Base-by-base conservation (phyloP, 2,329 filamentous ascomycete genomes). In the Dactylellina parvicollis region DNA sequence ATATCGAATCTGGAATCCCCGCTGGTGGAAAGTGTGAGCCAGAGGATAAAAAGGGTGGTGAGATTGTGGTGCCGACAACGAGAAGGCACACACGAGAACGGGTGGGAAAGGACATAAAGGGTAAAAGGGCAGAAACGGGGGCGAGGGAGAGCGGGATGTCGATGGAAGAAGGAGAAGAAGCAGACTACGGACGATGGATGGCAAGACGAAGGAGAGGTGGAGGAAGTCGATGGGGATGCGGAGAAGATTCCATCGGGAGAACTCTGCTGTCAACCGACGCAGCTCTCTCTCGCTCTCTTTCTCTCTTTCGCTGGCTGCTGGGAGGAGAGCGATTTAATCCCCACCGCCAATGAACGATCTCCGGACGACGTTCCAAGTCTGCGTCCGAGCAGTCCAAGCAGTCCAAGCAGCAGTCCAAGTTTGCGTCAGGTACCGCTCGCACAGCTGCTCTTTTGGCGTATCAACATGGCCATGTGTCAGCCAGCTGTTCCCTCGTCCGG, bases 81-180 rank as follows among this genome's bases (percentile, higher is more conserved):
- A 24, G n/a, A n/a, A n/a, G n/a, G n/a, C n/a, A n/a, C n/a, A n/a
- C n/a, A 14, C 22, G 38, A 46, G 16, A 42, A 55, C 28, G 34
- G 34, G n/a, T 12, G 36, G 47, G 36, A 30, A 52, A 7, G 26
- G 16, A 56, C 20, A 26, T 30, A 64, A 40, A 34, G n/a, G 14
- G n/a, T n/a, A 34, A 34, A 32, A 47, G 24, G 16, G 5, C 30
- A 64, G 47, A 54, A 24, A 55, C 36, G 7, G 26, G 34, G 2
- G 34, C 3, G 42, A 16, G 22, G 14, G 34, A 24, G 16, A 26
- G 8, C 22, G 40, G 16, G 24, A 47, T 18, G 30, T 5, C 10
- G 24, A 30, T 50, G 30, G 34, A 26, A 26, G 30, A 61, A 20
- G 46, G 28, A 22, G 38, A 59, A 47, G n/a, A 46, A 40, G 24